These are phyloP conservation scores for Moesziomyces antarcticus DNA, from an alignment of 1,284 basidiomycete genomes.

Conservation along the genomic window DNA sequence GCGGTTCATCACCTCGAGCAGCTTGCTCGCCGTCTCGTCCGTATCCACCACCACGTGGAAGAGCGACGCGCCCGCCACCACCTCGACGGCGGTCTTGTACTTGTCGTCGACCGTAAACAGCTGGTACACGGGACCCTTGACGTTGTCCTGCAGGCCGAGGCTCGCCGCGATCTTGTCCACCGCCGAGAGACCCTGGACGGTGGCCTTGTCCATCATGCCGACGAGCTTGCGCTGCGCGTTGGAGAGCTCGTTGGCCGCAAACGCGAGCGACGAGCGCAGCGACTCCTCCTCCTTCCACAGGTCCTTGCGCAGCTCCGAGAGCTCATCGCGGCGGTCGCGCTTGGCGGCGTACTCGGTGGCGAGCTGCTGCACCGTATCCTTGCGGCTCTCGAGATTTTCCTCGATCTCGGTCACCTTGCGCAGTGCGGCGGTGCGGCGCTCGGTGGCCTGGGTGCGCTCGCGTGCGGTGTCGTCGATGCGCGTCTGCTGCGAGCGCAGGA, in stretches of 20 bases:
- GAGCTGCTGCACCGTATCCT: constrained; percentile 44
- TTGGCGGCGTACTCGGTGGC: constrained; percentile 46
- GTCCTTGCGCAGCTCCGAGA: constrained; percentile 67
- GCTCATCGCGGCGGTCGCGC: constrained; percentile 66
- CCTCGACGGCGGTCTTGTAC: constrained; percentile 92
- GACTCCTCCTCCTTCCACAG: constrained; percentile 80
- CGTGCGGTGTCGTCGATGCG: constrained; percentile 41
- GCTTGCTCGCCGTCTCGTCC: constrained; percentile 86
- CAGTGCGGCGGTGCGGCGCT: constrained; percentile 57
- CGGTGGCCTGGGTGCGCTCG: constrained; percentile 31
- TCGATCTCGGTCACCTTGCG: constrained; percentile 79
- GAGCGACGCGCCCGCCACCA: constrained; percentile 91
- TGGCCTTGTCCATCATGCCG: constrained; percentile 91
- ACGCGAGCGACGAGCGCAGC: constrained; percentile 78
- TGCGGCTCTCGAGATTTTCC: constrained; percentile 75
- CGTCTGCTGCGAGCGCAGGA: constrained; percentile 34
- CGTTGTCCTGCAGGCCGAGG: constrained; percentile 75
- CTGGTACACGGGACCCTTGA: constrained; percentile 92
- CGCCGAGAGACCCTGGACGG: constrained; percentile 83
- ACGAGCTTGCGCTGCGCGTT: constrained; percentile 82
- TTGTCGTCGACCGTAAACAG: constrained; percentile 92
- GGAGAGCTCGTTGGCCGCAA: constrained; percentile 83
- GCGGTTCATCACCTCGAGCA: constrained; percentile 90
- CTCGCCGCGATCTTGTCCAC: constrained; percentile 83
- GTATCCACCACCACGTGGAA: constrained; percentile 98